Percentiles rank a stretch among this genome's conserved stretches.
Conservation (phyloP, 148 eudicot genomes). For the Rhododendron ferrugineum region DNA sequence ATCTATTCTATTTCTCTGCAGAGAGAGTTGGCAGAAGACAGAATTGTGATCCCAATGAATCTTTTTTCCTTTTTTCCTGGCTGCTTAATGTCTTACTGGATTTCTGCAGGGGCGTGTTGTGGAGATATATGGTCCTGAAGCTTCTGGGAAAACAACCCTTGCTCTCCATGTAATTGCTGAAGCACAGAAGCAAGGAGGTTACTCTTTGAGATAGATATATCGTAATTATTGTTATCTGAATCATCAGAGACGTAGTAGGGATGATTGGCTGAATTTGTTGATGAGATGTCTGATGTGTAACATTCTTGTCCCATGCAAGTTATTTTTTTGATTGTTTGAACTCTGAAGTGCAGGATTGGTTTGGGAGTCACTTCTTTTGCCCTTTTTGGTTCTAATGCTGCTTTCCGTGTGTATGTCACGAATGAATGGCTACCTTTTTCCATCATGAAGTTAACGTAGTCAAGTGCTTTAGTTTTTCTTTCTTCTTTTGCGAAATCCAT, state of each 20-base stretch:
- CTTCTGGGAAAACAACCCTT: conserved; percentile 98
- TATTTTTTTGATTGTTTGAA: neutral
- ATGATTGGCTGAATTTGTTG: conserved; percentile 4
- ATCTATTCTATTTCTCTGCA: neutral
- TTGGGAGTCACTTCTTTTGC: neutral
- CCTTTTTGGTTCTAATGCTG: neutral
- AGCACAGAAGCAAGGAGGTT: conserved; percentile 94
- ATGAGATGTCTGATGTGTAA: neutral
- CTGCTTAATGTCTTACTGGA: neutral
- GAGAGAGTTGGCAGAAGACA: neutral
- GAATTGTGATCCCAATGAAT: neutral
- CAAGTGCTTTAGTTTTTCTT: neutral
- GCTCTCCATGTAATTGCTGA: conserved; percentile 91
- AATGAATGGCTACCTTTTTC: neutral
- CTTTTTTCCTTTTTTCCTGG: neutral
- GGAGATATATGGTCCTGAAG: conserved; percentile 96
- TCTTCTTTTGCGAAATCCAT: neutral
- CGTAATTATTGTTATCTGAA: neutral
- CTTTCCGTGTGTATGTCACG: neutral
- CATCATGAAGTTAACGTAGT: neutral
- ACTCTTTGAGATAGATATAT: neutral
- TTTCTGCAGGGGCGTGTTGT: conserved; percentile 82
- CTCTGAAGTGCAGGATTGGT: neutral
- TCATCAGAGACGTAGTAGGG: neutral
- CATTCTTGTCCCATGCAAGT: neutral